Conservation (phyloP, 2,329 filamentous ascomycete species). For the Talaromyces sp. region DNA sequence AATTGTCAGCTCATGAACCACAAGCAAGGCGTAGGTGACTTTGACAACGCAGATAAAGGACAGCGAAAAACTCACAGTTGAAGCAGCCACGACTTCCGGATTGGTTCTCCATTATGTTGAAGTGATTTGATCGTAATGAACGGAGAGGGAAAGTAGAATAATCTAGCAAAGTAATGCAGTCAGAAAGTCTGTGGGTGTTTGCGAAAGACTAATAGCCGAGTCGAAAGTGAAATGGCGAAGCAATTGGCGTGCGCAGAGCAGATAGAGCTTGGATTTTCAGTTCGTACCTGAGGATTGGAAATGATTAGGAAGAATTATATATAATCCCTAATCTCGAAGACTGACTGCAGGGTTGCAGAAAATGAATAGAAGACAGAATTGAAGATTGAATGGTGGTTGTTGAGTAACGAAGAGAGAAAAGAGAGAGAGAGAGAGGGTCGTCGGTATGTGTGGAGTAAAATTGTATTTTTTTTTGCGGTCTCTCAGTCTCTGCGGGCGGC, state of each 20-base stretch:
- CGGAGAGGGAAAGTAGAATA: not conserved
- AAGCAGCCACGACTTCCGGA: constrained; percentile 52
- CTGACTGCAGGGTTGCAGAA: not conserved
- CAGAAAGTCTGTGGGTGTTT: not conserved
- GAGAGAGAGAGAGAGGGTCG: not conserved
- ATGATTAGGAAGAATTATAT: not conserved
- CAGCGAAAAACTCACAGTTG: constrained; percentile 48
- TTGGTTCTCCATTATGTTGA: constrained; percentile 46
- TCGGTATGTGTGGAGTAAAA: constrained; percentile 5
- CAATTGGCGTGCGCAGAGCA: not conserved
- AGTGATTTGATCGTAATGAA: constrained; percentile 2
- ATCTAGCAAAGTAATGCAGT: not conserved
- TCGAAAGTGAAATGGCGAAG: not conserved
- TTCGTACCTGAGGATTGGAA: not conserved
- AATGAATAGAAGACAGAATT: not conserved
- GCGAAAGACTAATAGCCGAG: not conserved
- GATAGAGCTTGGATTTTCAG: no score
- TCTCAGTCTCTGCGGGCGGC: not conserved
- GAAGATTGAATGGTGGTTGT: not conserved
- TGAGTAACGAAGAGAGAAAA: not conserved
- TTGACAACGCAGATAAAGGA: not conserved
- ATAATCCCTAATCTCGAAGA: not conserved
- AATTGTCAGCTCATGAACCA: not conserved
- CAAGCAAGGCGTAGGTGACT: not conserved
- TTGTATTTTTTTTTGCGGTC: not conserved